phyloP scores from a whole-genome alignment of 2,329 filamentous ascomycete species.

The Microcyclospora pomicola region DNA sequence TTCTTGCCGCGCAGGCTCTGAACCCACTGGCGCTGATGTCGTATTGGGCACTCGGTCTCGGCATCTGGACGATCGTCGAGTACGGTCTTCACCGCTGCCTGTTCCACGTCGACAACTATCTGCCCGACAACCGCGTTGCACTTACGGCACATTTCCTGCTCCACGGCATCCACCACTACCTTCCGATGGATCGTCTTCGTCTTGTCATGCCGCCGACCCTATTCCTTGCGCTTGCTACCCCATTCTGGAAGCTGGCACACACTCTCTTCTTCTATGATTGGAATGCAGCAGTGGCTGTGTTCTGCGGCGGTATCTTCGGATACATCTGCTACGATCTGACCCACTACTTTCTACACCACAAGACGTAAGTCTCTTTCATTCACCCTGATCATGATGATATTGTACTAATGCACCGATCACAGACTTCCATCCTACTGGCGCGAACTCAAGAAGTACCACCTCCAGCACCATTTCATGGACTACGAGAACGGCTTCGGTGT shows the following conservation, averaged over 20 bases:
- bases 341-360: constrained; percentile 96
- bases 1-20: constrained; percentile 50
- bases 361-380: constrained; percentile 45
- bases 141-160: constrained; percentile 84
- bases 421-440: constrained; percentile 79
- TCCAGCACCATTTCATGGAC: constrained; percentile 94
- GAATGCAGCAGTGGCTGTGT: constrained; percentile 65
- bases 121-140: constrained; percentile 81
- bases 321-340: constrained; percentile 96
- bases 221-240: constrained; percentile 67
- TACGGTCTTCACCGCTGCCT: constrained; percentile 80
- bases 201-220: constrained; percentile 93
- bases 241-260: constrained; percentile 89
- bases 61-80: constrained; percentile 80
- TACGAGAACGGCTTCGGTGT: constrained; percentile 97
- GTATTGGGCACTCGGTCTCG: constrained; percentile 59
- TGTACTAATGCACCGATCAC: constrained; percentile 5
- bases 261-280: constrained; percentile 70
- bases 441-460: constrained; percentile 90
- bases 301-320: constrained; percentile 82
- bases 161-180: constrained; percentile 93
- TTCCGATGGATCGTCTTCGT: constrained; percentile 97
- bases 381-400: background rate
- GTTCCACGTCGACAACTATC: constrained; percentile 86
- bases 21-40: constrained; percentile 31